Conservation (phyloP, 73 alveolate species). For the Paramecium octaurelia region DNA sequence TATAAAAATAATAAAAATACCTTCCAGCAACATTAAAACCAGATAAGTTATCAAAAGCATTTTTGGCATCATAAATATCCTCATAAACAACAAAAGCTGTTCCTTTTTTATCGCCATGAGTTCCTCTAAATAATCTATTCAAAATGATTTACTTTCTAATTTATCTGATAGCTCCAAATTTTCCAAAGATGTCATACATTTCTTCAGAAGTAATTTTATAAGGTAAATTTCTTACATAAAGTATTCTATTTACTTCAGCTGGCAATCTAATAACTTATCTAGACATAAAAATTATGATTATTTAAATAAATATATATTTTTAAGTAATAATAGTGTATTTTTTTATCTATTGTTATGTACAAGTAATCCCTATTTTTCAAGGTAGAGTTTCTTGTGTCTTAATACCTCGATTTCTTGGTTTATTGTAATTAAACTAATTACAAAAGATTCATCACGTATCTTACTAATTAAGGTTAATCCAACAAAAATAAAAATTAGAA, state of each 20-base stretch:
- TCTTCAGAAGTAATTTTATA: conserved; percentile 98
- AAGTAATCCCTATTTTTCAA: background rate
- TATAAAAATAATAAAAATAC: conserved; percentile 37
- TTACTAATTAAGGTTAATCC: background rate
- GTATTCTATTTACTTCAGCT: conserved; percentile 89
- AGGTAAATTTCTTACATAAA: conserved; percentile 94
- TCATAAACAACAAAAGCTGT: conserved; percentile 98
- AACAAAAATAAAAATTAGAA: too few relatives aligned
- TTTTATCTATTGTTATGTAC: too few relatives aligned
- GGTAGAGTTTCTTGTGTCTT: background rate
- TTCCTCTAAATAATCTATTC: conserved; percentile 72
- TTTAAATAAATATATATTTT: background rate
- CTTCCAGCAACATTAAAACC: conserved; percentile 98
- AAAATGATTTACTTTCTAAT: conserved; percentile 77
- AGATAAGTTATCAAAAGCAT: conserved; percentile 94
- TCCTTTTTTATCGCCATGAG: conserved; percentile 93
- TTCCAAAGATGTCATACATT: conserved; percentile 97
- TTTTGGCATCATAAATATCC: conserved; percentile 97
- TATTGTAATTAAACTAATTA: too few relatives aligned
- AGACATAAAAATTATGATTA: background rate
- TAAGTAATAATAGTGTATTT: too few relatives aligned
- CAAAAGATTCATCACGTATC: background rate
- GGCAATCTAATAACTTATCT: conserved; percentile 74
- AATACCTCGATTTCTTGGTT: background rate
- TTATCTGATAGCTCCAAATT: conserved; percentile 96